Evolutionary conservation across 345 rosid species (phyloP).

Genomic region (Lepidium africanum): DNA sequence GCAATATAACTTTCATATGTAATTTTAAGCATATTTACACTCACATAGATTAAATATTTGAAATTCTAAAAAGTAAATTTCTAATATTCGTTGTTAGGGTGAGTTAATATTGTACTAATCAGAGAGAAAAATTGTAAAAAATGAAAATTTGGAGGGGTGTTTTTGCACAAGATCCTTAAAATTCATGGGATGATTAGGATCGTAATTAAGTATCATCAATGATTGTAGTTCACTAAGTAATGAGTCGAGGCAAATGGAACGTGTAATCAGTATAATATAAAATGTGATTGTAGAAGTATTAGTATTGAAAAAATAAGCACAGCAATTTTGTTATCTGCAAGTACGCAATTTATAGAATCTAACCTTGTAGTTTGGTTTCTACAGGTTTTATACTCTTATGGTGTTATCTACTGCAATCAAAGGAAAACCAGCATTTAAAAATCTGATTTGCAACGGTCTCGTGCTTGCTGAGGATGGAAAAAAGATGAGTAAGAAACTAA

Average conservation of each 20-base stretch:
- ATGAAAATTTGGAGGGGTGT: too few species aligned
- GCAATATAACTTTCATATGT: too few species aligned
- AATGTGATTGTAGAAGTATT: conserved; percentile 3
- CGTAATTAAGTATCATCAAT: not conserved
- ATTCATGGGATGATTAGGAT: not conserved
- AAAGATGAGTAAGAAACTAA: conserved; percentile 90
- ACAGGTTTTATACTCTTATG: conserved; percentile 98
- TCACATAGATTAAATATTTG: too few species aligned
- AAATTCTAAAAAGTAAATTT: too few species aligned
- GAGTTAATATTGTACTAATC: too few species aligned
- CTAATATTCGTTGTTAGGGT: too few species aligned
- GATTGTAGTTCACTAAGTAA: not conserved
- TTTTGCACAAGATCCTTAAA: too few species aligned
- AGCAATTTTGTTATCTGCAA: not conserved
- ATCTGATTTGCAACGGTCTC: conserved; percentile 96
- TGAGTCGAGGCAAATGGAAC: not conserved
- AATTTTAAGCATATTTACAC: too few species aligned
- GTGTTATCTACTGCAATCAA: conserved; percentile 95
- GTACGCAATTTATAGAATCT: not conserved
- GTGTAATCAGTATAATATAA: not conserved
- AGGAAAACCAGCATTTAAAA: conserved; percentile 88
- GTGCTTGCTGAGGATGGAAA: conserved; percentile 98
- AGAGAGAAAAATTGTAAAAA: too few species aligned
- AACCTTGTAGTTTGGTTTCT: not conserved
- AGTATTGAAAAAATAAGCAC: not conserved